Conservation (phyloP, 352 stramenopile genomes). For the Phytopythium oedochilum region DNA sequence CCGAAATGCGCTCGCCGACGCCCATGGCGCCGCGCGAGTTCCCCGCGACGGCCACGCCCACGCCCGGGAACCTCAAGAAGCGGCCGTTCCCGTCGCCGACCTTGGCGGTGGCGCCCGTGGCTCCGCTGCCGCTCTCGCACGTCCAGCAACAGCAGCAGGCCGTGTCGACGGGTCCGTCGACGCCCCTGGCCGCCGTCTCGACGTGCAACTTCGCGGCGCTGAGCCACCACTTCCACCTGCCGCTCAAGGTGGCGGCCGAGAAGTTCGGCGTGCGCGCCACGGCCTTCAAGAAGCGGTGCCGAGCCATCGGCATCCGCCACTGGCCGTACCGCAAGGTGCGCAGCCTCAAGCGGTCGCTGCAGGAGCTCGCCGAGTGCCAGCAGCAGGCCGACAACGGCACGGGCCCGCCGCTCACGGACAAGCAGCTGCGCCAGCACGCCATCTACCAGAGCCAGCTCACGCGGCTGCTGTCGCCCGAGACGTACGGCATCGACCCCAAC, state of each 20-base stretch:
- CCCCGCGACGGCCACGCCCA: constrained; percentile 2
- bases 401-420: constrained; percentile 55
- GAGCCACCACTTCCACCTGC: constrained; percentile 53
- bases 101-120: constrained; percentile 2
- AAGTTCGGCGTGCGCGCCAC: constrained; percentile 59
- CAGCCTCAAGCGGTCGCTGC: constrained; percentile 49
- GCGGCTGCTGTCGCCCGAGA: constrained; percentile 72
- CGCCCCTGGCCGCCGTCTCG: constrained; percentile 7
- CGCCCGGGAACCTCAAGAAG: constrained; percentile 30
- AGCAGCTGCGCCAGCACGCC: constrained; percentile 63
- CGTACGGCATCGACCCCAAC: constrained; percentile 74
- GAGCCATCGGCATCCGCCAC: constrained; percentile 54
- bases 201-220: constrained; percentile 35
- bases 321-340: constrained; percentile 63
- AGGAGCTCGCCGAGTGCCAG: constrained; percentile 58
- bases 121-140: not conserved
- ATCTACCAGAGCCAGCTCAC: constrained; percentile 73
- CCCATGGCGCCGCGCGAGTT: constrained; percentile 2
- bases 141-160: not conserved
- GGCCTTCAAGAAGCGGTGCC: constrained; percentile 58
- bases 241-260: constrained; percentile 50
- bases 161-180: constrained; percentile 7
- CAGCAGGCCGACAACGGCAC: constrained; percentile 42
- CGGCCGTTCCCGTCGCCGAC: constrained; percentile 13
- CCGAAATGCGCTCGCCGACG: constrained; percentile 1